A percentile compares a stretch with the other conserved stretches of the same genome.
phyloP scores from a whole-genome alignment of 2,329 filamentous ascomycete genomes.

The Fusarium abutilonis region DNA sequence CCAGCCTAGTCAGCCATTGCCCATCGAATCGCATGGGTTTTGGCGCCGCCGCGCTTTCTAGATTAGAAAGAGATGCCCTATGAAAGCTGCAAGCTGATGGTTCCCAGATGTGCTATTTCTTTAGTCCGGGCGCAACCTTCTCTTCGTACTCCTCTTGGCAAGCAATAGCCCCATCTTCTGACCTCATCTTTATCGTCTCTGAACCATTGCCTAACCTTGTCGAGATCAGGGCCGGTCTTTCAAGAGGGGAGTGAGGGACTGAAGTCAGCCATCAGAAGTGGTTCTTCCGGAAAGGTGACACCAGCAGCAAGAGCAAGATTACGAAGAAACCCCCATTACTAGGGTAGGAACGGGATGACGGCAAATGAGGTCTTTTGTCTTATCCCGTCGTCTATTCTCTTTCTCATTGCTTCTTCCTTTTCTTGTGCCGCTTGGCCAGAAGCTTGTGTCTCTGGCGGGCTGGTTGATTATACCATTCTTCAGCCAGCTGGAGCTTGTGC shows the following conservation, averaged over 20 bases:
- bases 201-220: constrained; percentile 31
- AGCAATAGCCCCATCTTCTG: constrained; percentile 36
- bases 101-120: constrained; percentile 35
- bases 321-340: constrained; percentile 25
- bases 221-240: constrained; percentile 13
- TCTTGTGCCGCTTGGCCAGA: constrained; percentile 30
- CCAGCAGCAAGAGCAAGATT: constrained; percentile 10
- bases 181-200: constrained; percentile 32
- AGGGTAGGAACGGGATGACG: constrained; percentile 14
- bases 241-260: constrained; percentile 15
- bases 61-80: constrained; percentile 35
- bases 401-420: constrained; percentile 34
- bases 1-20: constrained; percentile 25
- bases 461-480: constrained; percentile 13
- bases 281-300: constrained; percentile 16
- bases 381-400: constrained; percentile 11
- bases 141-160: constrained; percentile 26
- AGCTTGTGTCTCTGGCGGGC: constrained; percentile 21
- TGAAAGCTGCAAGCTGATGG: constrained; percentile 41
- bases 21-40: constrained; percentile 42
- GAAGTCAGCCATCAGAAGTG: constrained; percentile 3
- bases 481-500: constrained; percentile 19
- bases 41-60: constrained; percentile 30
- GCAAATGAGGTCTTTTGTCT: constrained; percentile 24
- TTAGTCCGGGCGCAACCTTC: constrained; percentile 37